Percentiles rank a stretch among this genome's conserved stretches.
Conservation (phyloP, 352 stramenopile species). For the Globisporangium cylindrosporum region DNA sequence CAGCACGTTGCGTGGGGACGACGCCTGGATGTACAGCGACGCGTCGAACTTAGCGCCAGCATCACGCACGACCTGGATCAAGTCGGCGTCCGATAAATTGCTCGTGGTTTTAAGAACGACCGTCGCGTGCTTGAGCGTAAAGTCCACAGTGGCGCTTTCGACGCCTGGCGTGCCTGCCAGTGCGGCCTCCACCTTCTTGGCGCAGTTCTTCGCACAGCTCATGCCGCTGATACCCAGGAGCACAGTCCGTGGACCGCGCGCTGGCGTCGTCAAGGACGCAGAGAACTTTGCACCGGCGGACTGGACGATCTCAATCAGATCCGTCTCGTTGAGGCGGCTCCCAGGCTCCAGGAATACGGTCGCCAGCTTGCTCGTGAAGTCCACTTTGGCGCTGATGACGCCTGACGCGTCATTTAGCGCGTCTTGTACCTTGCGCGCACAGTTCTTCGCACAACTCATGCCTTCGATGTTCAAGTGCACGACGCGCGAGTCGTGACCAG, state of each 20-base stretch:
- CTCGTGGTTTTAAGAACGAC: conserved; percentile 56
- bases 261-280: conserved; percentile 42
- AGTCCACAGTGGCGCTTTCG: conserved; percentile 63
- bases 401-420: conserved; percentile 55
- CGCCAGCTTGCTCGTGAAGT: conserved; percentile 72
- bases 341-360: conserved; percentile 74
- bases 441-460: conserved; percentile 82
- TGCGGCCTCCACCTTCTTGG: conserved; percentile 62
- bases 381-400: conserved; percentile 77
- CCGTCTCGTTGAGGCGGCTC: conserved; percentile 56
- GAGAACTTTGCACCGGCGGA: conserved; percentile 60
- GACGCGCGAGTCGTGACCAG: conserved; percentile 60
- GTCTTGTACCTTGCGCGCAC: conserved; percentile 65
- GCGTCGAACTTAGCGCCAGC: conserved; percentile 66
- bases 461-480: conserved; percentile 69
- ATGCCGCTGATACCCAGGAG: conserved; percentile 66
- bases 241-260: conserved; percentile 42
- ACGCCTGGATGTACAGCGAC: conserved; percentile 28
- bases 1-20: conserved; percentile 33
- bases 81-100: conserved; percentile 41
- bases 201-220: conserved; percentile 82
- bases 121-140: conserved; percentile 54
- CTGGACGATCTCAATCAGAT: conserved; percentile 66
- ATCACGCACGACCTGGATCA: conserved; percentile 53
- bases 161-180: conserved; percentile 50